Base-by-base conservation (phyloP, 768 basidiomycete genomes). In the Polyporus arcularius region DNA sequence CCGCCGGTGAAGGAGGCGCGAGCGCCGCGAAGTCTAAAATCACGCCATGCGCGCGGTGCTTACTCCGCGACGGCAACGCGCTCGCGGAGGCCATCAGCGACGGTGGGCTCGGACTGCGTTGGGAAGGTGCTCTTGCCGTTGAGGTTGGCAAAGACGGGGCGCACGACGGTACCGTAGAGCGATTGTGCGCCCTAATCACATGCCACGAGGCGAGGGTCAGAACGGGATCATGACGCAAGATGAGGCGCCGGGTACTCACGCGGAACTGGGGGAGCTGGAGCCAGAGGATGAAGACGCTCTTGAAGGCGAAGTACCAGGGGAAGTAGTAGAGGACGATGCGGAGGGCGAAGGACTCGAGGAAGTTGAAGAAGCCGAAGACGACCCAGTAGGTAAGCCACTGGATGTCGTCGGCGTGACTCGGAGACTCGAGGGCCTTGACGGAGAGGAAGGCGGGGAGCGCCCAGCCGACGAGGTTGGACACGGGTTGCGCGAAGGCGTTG, bases 381-480 rank as follows among this genome's bases (percentile, higher is more conserved):
- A 92, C 83, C 96, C 96, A 98, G 82, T 98, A 98, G 2, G 96
- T 96, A 71, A 98, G 82, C 95, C 95, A 98, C 77, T 97, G 95
- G 69, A 90, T 81, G 76, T 96, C 92, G 67, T 96, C 94, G 66
- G 88, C 82, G 60, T 87, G 80, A 3, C 84, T 81, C n/a, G 93
- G 92, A 4, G 83, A 76, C 76, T 98, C 96, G 71, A 99, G 85
- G 31, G 97, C 96, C 77, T 90, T 90, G 80, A 98, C 86, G 53
- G 95, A 97, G 74, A 97, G 85, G 75, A 94, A 98, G 5, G 95
- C 94, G 31, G 97, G 97, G 69, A 98, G 82, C 35, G 79, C 92
- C 89, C 91, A 98, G 53, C 96, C 97, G 70, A 99, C 85, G 69
- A 97, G 81, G 78, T 97, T 96, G 61, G 96, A 96, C 65, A 96